Conservation (phyloP, 1,284 basidiomycete genomes). For the Cystobasidium sp. region DNA sequence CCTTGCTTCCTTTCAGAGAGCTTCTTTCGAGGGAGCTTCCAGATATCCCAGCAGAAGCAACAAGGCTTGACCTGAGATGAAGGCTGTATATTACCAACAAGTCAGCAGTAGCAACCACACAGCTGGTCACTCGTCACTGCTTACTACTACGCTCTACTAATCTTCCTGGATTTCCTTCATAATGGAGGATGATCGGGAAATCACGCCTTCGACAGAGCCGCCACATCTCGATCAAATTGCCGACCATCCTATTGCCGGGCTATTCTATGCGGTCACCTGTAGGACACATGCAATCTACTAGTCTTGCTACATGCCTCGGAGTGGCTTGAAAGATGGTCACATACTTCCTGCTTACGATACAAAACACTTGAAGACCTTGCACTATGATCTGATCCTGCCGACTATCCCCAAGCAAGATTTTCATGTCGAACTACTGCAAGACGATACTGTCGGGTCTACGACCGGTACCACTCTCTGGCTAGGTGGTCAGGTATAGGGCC, state of each 20-base stretch:
- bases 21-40: background rate
- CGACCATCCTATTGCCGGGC: no score
- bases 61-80: background rate
- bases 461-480: slow-evolving; percentile 91
- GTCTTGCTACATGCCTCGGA: slow-evolving; percentile 13
- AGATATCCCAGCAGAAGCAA: no score
- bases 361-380: slow-evolving; percentile 59
- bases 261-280: background rate
- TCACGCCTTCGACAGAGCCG: slow-evolving; percentile 1
- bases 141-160: background rate
- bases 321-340: background rate
- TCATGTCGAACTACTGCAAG: slow-evolving; percentile 58
- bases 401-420: slow-evolving; percentile 53
- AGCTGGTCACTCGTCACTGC: no score
- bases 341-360: slow-evolving; percentile 46
- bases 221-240: background rate
- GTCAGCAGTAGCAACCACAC: background rate
- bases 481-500: slow-evolving; percentile 72
- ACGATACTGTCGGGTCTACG: slow-evolving; percentile 64
- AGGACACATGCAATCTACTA: background rate
- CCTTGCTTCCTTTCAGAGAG: background rate
- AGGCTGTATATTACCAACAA: background rate
- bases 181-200: slow-evolving; percentile 9
- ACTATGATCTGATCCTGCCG: slow-evolving; percentile 54
- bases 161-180: background rate